A percentile compares a stretch with the other conserved stretches of the same genome.
Conservation (phyloP, 495 filamentous ascomycete genomes). For the Neurospora sp. region DNA sequence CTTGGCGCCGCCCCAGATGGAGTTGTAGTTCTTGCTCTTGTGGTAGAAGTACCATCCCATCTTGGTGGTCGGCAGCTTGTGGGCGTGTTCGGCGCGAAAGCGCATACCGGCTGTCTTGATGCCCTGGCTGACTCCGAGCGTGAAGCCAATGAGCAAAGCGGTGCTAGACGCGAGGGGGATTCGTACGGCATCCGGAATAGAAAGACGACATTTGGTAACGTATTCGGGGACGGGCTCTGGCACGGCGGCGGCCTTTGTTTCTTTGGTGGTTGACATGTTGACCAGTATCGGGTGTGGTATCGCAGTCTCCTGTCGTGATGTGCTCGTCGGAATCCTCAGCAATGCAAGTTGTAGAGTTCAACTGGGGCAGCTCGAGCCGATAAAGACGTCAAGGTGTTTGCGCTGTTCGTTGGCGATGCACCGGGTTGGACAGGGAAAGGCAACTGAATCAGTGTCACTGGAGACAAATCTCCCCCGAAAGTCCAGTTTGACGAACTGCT, state of each 20-base stretch:
- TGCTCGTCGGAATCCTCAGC: background rate
- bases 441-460: background rate
- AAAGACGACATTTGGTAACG: constrained; percentile 43
- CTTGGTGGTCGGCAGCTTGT: constrained; percentile 71
- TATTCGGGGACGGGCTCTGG: constrained; percentile 2
- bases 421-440: background rate
- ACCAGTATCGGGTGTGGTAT: background rate
- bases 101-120: constrained; percentile 61
- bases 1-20: constrained; percentile 59
- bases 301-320: background rate
- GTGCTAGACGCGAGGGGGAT: constrained; percentile 49
- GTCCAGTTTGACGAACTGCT: constrained; percentile 2
- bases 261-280: constrained; percentile 4
- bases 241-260: constrained; percentile 6
- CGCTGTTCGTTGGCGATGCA: background rate
- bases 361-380: background rate
- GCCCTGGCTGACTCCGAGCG: constrained; percentile 62
- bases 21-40: constrained; percentile 89
- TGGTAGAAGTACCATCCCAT: constrained; percentile 95
- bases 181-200: constrained; percentile 47
- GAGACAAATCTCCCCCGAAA: constrained; percentile 1
- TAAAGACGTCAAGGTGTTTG: background rate
- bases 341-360: background rate
- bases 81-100: constrained; percentile 89
- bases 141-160: constrained; percentile 54